Evolutionary conservation across 2,329 filamentous ascomycete genomes (phyloP).

Genomic region (Cordyceps cicadae): DNA sequence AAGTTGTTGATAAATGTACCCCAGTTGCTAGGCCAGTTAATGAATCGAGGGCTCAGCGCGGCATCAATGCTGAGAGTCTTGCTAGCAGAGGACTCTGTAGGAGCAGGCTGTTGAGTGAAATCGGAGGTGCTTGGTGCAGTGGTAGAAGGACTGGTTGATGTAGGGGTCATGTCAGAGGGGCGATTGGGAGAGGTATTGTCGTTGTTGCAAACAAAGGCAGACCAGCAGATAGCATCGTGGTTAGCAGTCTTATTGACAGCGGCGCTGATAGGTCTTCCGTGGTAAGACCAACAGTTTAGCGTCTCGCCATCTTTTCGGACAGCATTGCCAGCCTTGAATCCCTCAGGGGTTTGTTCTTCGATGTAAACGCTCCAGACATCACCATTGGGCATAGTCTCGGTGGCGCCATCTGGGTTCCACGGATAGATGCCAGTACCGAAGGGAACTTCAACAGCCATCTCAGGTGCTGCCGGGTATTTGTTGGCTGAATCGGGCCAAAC

Average conservation of each 20-base stretch:
- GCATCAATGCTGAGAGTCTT: conserved; percentile 26
- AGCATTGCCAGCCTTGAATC: conserved; percentile 31
- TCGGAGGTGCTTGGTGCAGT: conserved; percentile 25
- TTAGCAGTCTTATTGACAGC: conserved; percentile 32
- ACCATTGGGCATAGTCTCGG: conserved; percentile 30
- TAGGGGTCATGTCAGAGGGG: conserved; percentile 28
- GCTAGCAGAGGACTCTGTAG: conserved; percentile 22
- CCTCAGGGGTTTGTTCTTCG: conserved; percentile 32
- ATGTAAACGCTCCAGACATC: conserved; percentile 35
- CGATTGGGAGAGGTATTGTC: conserved; percentile 25
- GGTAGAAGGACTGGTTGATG: conserved; percentile 27
- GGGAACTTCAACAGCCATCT: conserved; percentile 32
- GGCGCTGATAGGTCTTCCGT: conserved; percentile 30
- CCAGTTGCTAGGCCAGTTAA: conserved; percentile 33
- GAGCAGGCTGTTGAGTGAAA: conserved; percentile 22
- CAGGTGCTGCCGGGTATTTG: conserved; percentile 27
- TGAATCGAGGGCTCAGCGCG: conserved; percentile 29
- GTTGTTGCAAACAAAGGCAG: conserved; percentile 34
- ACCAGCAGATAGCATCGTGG: conserved; percentile 30
- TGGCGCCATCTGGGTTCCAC: conserved; percentile 29
- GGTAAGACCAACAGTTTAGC: conserved; percentile 35
- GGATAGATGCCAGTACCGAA: conserved; percentile 31
- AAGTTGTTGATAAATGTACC: conserved; percentile 32
- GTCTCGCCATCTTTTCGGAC: conserved; percentile 32
- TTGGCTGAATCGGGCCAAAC: conserved; percentile 28